These are phyloP conservation scores for Sedum album DNA, from an alignment of 164 flowering plant genomes.

Conservation along the genomic window DNA sequence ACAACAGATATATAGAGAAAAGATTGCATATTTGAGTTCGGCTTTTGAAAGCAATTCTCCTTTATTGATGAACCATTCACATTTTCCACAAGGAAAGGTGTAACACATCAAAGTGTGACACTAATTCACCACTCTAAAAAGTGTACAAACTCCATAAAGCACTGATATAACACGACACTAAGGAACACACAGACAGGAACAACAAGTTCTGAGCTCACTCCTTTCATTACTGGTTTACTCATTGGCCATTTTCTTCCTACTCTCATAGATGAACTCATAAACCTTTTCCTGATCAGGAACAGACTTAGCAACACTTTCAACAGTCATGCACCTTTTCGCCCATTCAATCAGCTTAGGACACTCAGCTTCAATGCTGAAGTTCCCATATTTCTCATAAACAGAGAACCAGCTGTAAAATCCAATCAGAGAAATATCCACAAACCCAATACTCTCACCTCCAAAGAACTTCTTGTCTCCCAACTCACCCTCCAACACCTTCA, in stretches of 20 bases:
- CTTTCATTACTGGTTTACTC: no score
- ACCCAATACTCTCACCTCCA: slow-evolving; percentile 8
- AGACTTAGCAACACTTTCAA: slow-evolving; percentile 11
- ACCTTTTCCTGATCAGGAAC: slow-evolving; percentile 9
- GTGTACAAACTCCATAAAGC: no score
- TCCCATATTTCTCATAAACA: slow-evolving; percentile 2
- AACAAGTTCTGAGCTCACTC: no score
- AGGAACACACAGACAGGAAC: no score
- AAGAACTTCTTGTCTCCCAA: slow-evolving; percentile 11
- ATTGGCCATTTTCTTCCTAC: not conserved
- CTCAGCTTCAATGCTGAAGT: slow-evolving; percentile 9
- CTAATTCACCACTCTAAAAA: no score
- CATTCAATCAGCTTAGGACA: slow-evolving; percentile 10
- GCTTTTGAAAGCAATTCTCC: no score
- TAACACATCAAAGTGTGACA: no score
- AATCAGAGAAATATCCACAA: slow-evolving; percentile 1
- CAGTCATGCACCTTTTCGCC: slow-evolving; percentile 9
- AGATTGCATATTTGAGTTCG: no score
- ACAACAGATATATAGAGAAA: no score
- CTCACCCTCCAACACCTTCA: slow-evolving; percentile 7
- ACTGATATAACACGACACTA: no score
- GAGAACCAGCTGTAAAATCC: slow-evolving; percentile 10
- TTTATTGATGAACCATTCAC: no score
- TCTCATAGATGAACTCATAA: not conserved
- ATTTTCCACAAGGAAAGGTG: no score